Evolutionary conservation across 2,329 filamentous ascomycete species (phyloP).

Genomic region (Phaeosphaeriaceae sp.): DNA sequence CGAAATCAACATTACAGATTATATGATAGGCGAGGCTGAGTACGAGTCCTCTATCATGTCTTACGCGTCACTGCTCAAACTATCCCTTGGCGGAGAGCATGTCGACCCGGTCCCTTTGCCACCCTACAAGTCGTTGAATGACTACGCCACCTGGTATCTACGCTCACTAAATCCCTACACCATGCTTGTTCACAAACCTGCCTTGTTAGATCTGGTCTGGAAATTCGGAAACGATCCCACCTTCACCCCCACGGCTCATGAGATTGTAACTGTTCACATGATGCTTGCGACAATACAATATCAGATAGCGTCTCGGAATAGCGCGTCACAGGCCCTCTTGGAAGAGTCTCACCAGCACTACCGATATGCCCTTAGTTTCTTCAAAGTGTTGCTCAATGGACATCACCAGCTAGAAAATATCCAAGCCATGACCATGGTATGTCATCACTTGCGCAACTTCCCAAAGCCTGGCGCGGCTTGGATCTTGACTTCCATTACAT

Average conservation of each 20-base stretch:
- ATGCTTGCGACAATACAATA: conserved; percentile 79
- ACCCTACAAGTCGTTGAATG: conserved; percentile 66
- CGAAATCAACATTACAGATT: conserved; percentile 78
- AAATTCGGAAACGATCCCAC: conserved; percentile 73
- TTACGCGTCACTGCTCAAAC: conserved; percentile 71
- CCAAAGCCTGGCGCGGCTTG: conserved; percentile 79
- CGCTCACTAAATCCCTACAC: conserved; percentile 73
- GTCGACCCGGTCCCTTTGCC: conserved; percentile 67
- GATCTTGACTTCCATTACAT: conserved; percentile 68
- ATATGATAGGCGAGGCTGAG: conserved; percentile 70
- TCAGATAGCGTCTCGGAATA: conserved; percentile 75
- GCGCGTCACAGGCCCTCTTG: conserved; percentile 58
- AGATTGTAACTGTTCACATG: conserved; percentile 77
- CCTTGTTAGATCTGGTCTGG: conserved; percentile 74
- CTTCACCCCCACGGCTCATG: conserved; percentile 67
- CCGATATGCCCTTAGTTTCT: conserved; percentile 73
- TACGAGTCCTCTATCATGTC: conserved; percentile 66
- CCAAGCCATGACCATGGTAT: conserved; percentile 76
- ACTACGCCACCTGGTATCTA: conserved; percentile 78
- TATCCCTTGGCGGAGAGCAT: conserved; percentile 63
- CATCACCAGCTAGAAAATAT: conserved; percentile 69
- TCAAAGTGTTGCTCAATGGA: conserved; percentile 68
- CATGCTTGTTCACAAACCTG: conserved; percentile 78
- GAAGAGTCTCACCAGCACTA: conserved; percentile 77
- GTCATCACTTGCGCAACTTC: conserved; percentile 75